A percentile compares a stretch with the other conserved stretches of the same genome.
Conservation (phyloP, 306 rosid species). For the Ziziphus jujuba region DNA sequence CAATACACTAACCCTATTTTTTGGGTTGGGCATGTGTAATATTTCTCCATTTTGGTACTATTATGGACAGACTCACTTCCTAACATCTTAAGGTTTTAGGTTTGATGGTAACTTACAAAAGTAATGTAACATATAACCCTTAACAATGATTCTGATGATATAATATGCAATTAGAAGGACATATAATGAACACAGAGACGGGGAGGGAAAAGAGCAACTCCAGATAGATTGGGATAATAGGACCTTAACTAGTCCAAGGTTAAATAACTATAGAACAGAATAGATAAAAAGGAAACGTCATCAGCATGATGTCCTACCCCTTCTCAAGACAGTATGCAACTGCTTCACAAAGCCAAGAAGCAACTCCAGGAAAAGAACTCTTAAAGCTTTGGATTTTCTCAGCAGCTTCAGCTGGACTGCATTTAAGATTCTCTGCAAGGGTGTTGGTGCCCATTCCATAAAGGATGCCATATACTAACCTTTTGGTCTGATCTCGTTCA, state of each 20-base stretch:
- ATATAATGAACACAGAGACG: neutral
- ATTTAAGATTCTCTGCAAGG: constrained; percentile 84
- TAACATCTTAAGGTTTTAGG: no score
- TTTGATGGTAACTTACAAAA: no score
- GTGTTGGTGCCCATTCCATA: constrained; percentile 94
- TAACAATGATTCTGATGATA: neutral
- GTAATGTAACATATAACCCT: neutral
- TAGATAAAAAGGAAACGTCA: neutral
- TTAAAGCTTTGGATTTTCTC: constrained; percentile 78
- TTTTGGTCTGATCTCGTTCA: constrained; percentile 87
- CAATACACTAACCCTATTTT: no score
- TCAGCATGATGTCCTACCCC: constrained; percentile 54
- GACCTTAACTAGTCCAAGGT: neutral
- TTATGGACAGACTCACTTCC: no score
- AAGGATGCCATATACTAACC: constrained; percentile 92
- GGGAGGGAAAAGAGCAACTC: neutral
- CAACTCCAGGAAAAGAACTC: constrained; percentile 83
- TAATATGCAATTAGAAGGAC: neutral
- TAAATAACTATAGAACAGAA: neutral
- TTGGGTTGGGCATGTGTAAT: no score
- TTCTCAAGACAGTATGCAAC: constrained; percentile 69
- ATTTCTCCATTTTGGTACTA: no score
- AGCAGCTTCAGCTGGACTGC: constrained; percentile 74
- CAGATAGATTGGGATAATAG: neutral
- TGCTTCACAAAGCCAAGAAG: constrained; percentile 88